Evolutionary conservation across 2,329 filamentous ascomycete genomes (phyloP), one percentile per base, ranked within the genome.

Genomic region (Gaeumannomyces tritici): DNA sequence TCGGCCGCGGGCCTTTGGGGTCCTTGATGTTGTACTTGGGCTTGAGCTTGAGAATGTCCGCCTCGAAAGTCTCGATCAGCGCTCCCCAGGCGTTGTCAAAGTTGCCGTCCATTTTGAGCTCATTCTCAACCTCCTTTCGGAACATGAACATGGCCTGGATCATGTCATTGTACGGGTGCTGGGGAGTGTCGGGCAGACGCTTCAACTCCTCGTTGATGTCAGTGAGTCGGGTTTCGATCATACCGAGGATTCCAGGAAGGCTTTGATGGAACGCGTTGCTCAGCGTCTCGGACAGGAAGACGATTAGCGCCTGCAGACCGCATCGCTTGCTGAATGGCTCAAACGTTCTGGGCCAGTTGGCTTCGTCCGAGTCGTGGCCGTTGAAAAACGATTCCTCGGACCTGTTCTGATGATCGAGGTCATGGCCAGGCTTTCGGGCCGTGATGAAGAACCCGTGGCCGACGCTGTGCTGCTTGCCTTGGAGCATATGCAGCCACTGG

Each of bases 381-480:
- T 79, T 75, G 62, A 86, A 86, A 56, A 84, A 79, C 0, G 73
- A 69, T 15, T 82, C 78, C 61, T 86, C 83, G 75, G 78, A 83
- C 2, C 72, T 73, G 9, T 74, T 75, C 3, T 83, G 76, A n/a
- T 79, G 74, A 2, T 82, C 80, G 0, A 88, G 75, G 0, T 79
- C 74, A 60, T 84, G 79, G 0, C 74, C 76, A 31, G 24, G 60
- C 55, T 61, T 87, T 1, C 88, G 84, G 0, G 88, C 89, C 0
- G 93, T 90, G 11, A 90, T 84, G 65, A 88, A 96, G 69, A 93
- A 96, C 0, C 89, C 89, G n/a, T 90, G 80, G 0, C 86, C 87
- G 0, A 93, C 82, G 0, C 71, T 69, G 64, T 90, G 90, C 2
- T 83, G 81, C 2, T 83, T 70, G 0, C 85, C 84, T 0, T 78